Evolutionary conservation across 768 basidiomycete genomes (phyloP).

Genomic region (Russula brevipes): DNA sequence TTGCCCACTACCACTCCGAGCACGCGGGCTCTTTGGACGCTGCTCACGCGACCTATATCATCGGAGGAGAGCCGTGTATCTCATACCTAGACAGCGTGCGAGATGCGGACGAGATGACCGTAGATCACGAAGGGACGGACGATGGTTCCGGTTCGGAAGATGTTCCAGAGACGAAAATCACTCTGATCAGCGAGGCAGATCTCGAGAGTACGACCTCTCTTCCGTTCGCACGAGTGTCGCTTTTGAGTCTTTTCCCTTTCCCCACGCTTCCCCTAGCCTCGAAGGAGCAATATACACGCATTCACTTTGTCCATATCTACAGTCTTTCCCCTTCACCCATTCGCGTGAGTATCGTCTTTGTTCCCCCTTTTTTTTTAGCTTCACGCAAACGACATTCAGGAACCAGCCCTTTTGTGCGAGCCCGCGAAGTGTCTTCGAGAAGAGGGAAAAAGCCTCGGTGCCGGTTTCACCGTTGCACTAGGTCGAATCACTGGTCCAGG

Average conservation of each 20-base stretch:
- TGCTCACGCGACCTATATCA: constrained; percentile 62
- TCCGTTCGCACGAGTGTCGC: not conserved
- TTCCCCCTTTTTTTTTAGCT: not conserved
- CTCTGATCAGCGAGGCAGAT: constrained; percentile 58
- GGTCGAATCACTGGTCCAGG: constrained; percentile 19
- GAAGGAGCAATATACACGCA: constrained; percentile 45
- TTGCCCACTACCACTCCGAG: constrained; percentile 52
- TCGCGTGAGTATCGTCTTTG: constrained; percentile 39
- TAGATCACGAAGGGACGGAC: constrained; percentile 36
- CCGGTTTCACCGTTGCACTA: constrained; percentile 6
- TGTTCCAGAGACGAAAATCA: constrained; percentile 43
- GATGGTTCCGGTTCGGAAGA: constrained; percentile 41
- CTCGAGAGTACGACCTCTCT: constrained; percentile 52
- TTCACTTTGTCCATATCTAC: constrained; percentile 63
- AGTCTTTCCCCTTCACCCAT: constrained; percentile 63
- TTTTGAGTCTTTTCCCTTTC: not conserved
- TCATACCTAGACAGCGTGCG: constrained; percentile 2
- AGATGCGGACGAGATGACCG: constrained; percentile 32
- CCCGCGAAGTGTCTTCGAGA: constrained; percentile 21
- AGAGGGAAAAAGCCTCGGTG: not conserved
- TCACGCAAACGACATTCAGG: constrained; percentile 35
- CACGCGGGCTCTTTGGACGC: constrained; percentile 39
- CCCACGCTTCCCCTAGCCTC: constrained; percentile 37
- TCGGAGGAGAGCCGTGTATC: constrained; percentile 48
- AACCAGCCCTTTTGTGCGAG: constrained; percentile 37